Evolutionary conservation across 768 basidiomycete genomes (phyloP), one percentile per base, ranked within the genome.

Genomic region (Vararia minispora): DNA sequence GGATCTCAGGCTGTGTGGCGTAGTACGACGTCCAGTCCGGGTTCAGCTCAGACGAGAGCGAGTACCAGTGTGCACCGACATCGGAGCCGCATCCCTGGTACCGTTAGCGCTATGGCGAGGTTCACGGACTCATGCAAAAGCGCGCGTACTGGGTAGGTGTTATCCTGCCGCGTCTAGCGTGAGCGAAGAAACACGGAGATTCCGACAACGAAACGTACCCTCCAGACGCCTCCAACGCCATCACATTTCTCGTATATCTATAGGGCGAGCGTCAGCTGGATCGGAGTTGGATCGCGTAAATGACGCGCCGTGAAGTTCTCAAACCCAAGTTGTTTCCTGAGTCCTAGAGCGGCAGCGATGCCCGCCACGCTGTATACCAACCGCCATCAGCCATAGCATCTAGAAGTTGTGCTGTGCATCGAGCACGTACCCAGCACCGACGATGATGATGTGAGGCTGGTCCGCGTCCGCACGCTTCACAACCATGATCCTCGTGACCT

Each of bases 211-310:
- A 13, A 5, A 33, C 43, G 20, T 28, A 56, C 54, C 35, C 47
- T 39, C 55, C 55, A 56, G 3, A 54, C 55, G 9, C 54, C 55
- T 3, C 55, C 54, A 11, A 61, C 40, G 16, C 47, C 55, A 6
- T 38, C 34, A 4, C 49, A 40, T 35, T 53, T 50, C 36, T 62
- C 60, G 40, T 59, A 58, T 26, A 62, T 58, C 61, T 63, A 28
- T 2, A 29, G 11, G n/a, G 24, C 21, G n/a, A 31, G 18, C 26
- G 18, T 14, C 33, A 28, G 11, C 9, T 14, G 5, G 24, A 14
- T 28, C 7, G 2, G 14, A 22, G 11, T 10, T 18, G 13, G 5
- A 6, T 2, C n/a, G 12, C 21, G 10, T 9, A 18, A 36, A 28
- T 25, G 16, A 49, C 55, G 20, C 30, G 60, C 61, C 14, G 48